A percentile compares a stretch with the other conserved stretches of the same genome.
Conservation (phyloP, 2,329 filamentous ascomycete species). For the Xylaria sp. region DNA sequence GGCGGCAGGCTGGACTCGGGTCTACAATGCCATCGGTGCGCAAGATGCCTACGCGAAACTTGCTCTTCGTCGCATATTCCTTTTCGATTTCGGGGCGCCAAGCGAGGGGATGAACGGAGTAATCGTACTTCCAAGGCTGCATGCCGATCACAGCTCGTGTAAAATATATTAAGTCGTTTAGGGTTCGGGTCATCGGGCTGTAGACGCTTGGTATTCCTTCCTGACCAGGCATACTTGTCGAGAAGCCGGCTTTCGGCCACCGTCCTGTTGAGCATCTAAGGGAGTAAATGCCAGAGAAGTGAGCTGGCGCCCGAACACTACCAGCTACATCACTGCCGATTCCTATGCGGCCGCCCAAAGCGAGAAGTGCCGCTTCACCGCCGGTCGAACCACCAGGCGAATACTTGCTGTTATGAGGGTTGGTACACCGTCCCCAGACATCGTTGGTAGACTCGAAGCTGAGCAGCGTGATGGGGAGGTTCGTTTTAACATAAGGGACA, state of each 20-base stretch:
- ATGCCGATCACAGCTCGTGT: slow-evolving; percentile 80
- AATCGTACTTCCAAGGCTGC: slow-evolving; percentile 90
- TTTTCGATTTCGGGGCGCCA: slow-evolving; percentile 75
- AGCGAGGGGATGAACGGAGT: slow-evolving; percentile 83
- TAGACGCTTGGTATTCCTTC: slow-evolving; percentile 91
- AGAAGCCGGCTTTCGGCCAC: slow-evolving; percentile 87
- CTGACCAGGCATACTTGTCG: slow-evolving; percentile 91
- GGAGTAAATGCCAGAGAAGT: slow-evolving; percentile 90
- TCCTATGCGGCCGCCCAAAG: slow-evolving; percentile 85
- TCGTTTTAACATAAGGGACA: slow-evolving; percentile 93
- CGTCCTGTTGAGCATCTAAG: slow-evolving; percentile 87
- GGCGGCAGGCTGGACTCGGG: slow-evolving; percentile 83
- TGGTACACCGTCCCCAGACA: slow-evolving; percentile 84
- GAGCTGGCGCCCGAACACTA: slow-evolving; percentile 85
- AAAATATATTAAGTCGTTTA: slow-evolving; percentile 87
- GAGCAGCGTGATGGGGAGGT: slow-evolving; percentile 84
- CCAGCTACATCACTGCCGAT: slow-evolving; percentile 93
- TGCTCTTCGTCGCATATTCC: slow-evolving; percentile 70
- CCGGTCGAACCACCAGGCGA: slow-evolving; percentile 91
- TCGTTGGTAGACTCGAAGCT: slow-evolving; percentile 84
- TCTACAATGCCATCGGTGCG: slow-evolving; percentile 85
- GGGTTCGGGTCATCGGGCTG: slow-evolving; percentile 89
- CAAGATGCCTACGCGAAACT: slow-evolving; percentile 79
- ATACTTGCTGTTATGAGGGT: slow-evolving; percentile 86
- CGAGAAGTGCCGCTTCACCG: slow-evolving; percentile 84